Conservation (phyloP, 2,329 filamentous ascomycete species). For the Geosmithia putterillii region DNA sequence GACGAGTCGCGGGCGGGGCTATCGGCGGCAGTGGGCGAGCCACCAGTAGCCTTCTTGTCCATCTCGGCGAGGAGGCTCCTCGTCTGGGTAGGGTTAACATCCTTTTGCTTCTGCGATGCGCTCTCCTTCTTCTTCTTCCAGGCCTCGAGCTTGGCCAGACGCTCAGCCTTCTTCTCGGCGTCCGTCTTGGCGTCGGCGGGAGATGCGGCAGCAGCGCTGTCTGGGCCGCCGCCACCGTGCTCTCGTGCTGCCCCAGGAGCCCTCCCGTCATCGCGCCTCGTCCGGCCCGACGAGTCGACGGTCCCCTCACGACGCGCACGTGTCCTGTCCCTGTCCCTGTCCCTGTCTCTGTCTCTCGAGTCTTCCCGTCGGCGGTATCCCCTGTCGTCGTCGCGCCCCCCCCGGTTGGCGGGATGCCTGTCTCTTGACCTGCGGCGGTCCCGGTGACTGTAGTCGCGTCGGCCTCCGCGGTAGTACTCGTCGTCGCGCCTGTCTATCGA, state of each 20-base stretch:
- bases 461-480: constrained; percentile 46
- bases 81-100: constrained; percentile 51
- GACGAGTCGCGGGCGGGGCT: constrained; percentile 36
- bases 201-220: too few species aligned
- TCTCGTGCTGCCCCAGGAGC: constrained; percentile 36
- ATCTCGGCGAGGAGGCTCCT: constrained; percentile 60
- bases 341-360: too few species aligned
- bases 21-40: constrained; percentile 23
- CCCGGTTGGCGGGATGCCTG: constrained; percentile 39
- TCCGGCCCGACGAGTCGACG: constrained; percentile 55
- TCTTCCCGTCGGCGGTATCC: constrained; percentile 64
- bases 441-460: constrained; percentile 39
- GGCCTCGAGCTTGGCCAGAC: constrained; percentile 70
- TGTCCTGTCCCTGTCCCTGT: too few species aligned
- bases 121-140: constrained; percentile 88
- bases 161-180: constrained; percentile 63
- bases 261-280: constrained; percentile 52
- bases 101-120: constrained; percentile 59
- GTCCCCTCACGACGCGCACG: constrained; percentile 56
- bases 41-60: constrained; percentile 52
- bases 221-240: too few species aligned
- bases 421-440: constrained; percentile 57
- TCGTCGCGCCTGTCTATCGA: constrained; percentile 58
- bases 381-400: constrained; percentile 49
- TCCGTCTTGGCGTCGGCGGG: constrained; percentile 44